Conservation (phyloP, 306 rosid species). For the Medicago truncatula region DNA sequence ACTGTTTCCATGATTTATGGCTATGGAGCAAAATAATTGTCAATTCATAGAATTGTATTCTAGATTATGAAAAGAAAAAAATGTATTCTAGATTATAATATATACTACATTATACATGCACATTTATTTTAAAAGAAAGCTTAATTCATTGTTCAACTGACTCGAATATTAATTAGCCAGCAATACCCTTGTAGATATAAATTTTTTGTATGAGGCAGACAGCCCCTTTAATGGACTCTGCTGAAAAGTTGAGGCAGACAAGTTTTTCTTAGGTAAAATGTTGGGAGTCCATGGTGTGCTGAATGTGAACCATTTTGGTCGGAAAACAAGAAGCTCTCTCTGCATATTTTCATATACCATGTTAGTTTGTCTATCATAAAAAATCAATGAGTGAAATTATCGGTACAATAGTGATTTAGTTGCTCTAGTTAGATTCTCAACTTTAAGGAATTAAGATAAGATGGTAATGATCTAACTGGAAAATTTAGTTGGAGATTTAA, state of each 20-base stretch:
- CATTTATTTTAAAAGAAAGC: slow-evolving; percentile 1
- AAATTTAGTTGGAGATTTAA: too few relatives aligned
- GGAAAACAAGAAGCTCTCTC: slow-evolving; percentile 24
- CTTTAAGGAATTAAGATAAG: neutral
- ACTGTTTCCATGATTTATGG: slow-evolving; percentile 42
- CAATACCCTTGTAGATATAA: slow-evolving; percentile 22
- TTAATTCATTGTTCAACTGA: neutral
- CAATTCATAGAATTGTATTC: slow-evolving; percentile 36
- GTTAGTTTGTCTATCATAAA: slow-evolving; percentile 5
- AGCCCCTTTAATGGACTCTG: slow-evolving; percentile 31
- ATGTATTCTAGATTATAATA: slow-evolving; percentile 1
- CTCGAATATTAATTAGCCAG: slow-evolving; percentile 23
- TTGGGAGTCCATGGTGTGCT: too few relatives aligned
- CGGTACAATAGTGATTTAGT: neutral
- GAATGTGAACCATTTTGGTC: neutral
- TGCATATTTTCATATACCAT: slow-evolving; percentile 21
- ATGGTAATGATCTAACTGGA: too few relatives aligned
- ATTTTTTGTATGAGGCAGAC: slow-evolving; percentile 23
- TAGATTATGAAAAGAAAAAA: neutral
- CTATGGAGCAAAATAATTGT: slow-evolving; percentile 37
- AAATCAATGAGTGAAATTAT: neutral
- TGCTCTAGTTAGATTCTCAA: neutral
- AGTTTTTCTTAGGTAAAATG: slow-evolving; percentile 21
- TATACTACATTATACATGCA: too few relatives aligned
- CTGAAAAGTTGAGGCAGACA: slow-evolving; percentile 25